Base-by-base conservation (phyloP, 495 filamentous ascomycete species). In the Lophiostoma macrostomum region DNA sequence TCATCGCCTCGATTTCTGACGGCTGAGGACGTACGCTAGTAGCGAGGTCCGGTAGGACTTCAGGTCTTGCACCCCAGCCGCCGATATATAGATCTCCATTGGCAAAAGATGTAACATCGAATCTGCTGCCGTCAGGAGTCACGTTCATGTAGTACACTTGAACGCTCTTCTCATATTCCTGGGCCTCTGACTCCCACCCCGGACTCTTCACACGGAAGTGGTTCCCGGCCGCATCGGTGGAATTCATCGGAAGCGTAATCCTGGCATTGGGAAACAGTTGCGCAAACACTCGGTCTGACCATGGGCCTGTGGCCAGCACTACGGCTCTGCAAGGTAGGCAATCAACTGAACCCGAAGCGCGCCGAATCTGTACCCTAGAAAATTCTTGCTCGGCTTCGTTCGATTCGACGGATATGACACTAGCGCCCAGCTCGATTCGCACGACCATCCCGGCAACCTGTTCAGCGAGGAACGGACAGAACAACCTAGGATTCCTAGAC, bases 61-160 rank as follows among this genome's bases (percentile, higher is more conserved):
- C 42, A 18, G 42, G 27, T 7, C 29, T 45, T n/a, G 42, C 42
- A 14, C 27, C 42, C 42, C 42, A 45, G 16, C 42, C 42, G 25
- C 42, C 42, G 20, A 45, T 45, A 18, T 45, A 45, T 11, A 45
- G 42, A 18, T 45, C 42, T 5, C 42, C 42, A 31, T 45, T 45
- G 23, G 42, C 31, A 18, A 28, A 45, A 4, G 42, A 45, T 14
- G 42, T 45, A 18, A 45, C 27, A 45, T 29, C 42, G 27, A 45
- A 29, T 45, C 27, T 45, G 22, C 16, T 42, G 4, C 27, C 42
- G 4, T 31, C 23, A 11, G 42, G 42, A 16, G 42, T 45, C 42
- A 45, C 42, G 27, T 45, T 45, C 23, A 27, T 45, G 42, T 45
- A 45, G 27, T 45, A 45, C 14, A 45, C 42, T 18, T 45, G 42